Conservation (phyloP, 1,284 basidiomycete genomes). For the Cutaneotrichosporon curvatum region DNA sequence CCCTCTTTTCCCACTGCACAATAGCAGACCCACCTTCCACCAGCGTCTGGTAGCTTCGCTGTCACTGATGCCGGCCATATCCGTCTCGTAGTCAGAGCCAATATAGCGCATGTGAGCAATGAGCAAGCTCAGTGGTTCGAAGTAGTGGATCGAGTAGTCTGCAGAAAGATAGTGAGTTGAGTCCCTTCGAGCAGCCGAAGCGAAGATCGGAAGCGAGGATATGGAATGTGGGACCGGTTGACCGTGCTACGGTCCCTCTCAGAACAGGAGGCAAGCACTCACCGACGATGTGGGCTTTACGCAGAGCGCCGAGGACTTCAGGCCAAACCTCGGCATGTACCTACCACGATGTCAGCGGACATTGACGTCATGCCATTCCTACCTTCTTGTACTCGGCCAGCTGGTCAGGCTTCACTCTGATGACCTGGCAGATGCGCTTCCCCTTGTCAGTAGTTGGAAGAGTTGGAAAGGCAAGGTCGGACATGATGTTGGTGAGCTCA, state of each 20-base stretch:
- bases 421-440: slow-evolving; percentile 65
- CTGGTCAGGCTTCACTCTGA: slow-evolving; percentile 62
- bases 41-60: slow-evolving; percentile 63
- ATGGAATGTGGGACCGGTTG: neutral
- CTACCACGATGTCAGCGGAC: slow-evolving; percentile 13
- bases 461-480: slow-evolving; percentile 15
- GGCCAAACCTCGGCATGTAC: slow-evolving; percentile 66
- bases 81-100: slow-evolving; percentile 54
- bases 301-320: slow-evolving; percentile 59
- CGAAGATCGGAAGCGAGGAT: neutral
- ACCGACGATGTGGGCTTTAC: slow-evolving; percentile 57
- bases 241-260: too few relatives aligned
- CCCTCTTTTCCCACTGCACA: too few relatives aligned
- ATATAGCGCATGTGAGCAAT: slow-evolving; percentile 53
- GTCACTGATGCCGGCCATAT: slow-evolving; percentile 60
- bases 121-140: slow-evolving; percentile 54
- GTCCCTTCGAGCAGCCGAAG: too few relatives aligned
- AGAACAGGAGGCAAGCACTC: slow-evolving; percentile 9
- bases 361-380: slow-evolving; percentile 6
- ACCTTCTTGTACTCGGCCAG: slow-evolving; percentile 60
- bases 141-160: slow-evolving; percentile 71
- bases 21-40: slow-evolving; percentile 69
- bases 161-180: neutral
- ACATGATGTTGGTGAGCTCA: too few relatives aligned
- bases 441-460: slow-evolving; percentile 46